phyloP scores from a whole-genome alignment of 2,329 filamentous ascomycete genomes.

The Coniochaeta prunicola region DNA sequence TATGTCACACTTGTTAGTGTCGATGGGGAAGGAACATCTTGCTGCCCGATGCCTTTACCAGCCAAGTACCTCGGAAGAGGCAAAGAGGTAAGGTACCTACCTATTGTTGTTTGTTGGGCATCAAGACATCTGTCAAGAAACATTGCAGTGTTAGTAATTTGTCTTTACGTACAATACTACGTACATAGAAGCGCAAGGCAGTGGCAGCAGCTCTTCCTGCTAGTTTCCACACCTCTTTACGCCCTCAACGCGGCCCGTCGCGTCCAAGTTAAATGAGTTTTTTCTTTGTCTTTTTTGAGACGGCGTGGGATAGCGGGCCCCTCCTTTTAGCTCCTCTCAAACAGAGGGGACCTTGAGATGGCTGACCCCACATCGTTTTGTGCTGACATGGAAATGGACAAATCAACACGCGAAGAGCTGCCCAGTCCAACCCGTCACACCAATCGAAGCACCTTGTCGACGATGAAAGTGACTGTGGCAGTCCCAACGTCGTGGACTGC shows the following conservation, averaged over 20 bases:
- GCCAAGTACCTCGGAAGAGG: too few species aligned
- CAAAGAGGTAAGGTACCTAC: background rate
- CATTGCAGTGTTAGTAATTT: too few species aligned
- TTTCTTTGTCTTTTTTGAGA: background rate
- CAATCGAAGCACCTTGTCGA: constrained; percentile 5
- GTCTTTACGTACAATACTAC: too few species aligned
- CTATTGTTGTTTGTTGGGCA: background rate
- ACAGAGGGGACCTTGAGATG: too few species aligned
- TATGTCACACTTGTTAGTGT: background rate
- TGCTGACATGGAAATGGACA: background rate
- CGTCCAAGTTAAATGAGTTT: background rate
- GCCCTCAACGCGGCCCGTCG: background rate
- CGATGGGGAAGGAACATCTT: background rate
- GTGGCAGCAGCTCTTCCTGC: too few species aligned
- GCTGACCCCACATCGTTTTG: background rate
- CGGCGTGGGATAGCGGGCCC: background rate
- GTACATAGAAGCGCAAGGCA: too few species aligned
- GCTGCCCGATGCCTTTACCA: background rate
- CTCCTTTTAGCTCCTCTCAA: background rate
- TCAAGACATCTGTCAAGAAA: background rate
- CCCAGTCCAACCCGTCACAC: constrained; percentile 1
- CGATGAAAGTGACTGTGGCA: background rate
- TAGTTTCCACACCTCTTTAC: background rate
- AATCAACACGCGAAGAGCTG: background rate
- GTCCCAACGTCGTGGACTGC: constrained; percentile 12